phyloP scores from a whole-genome alignment of 495 filamentous ascomycete species.

The Talaromyces proteolyticus region DNA sequence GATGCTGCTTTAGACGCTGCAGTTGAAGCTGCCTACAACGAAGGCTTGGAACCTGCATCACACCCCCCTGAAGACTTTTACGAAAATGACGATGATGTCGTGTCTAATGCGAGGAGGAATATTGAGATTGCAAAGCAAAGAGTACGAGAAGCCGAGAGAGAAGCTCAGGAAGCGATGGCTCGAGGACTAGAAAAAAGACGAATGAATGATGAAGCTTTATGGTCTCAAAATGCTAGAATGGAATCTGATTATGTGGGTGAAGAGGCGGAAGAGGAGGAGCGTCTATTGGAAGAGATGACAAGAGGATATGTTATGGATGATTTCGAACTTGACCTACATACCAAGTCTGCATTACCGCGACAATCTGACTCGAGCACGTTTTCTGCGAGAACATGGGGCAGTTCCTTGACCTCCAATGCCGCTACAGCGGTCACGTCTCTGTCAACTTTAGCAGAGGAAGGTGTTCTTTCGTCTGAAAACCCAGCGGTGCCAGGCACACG shows the following conservation, averaged over 20 bases:
- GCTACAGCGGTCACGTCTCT: slow-evolving; percentile 67
- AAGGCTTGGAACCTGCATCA: slow-evolving; percentile 72
- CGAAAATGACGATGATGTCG: slow-evolving; percentile 33
- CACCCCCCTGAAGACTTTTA: slow-evolving; percentile 36
- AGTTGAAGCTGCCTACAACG: slow-evolving; percentile 92
- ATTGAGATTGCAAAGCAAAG: slow-evolving; percentile 75
- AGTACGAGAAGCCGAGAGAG: slow-evolving; percentile 70
- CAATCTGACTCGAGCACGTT: slow-evolving; percentile 85
- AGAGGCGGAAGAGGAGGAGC: slow-evolving; percentile 87
- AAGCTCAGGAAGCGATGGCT: slow-evolving; percentile 60
- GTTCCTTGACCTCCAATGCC: slow-evolving; percentile 73
- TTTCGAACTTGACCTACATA: slow-evolving; percentile 70
- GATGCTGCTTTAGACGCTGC: slow-evolving; percentile 93
- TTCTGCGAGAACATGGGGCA: slow-evolving; percentile 82
- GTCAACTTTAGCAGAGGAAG: slow-evolving; percentile 71
- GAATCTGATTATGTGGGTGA: slow-evolving; percentile 54
- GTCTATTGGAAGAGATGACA: slow-evolving; percentile 89
- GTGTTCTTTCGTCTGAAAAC: slow-evolving; percentile 22
- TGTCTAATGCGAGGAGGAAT: slow-evolving; percentile 57
- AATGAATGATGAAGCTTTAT: slow-evolving; percentile 23
- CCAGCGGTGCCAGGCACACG: slow-evolving; percentile 20
- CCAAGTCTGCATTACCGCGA: slow-evolving; percentile 72
- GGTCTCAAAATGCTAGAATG: slow-evolving; percentile 25
- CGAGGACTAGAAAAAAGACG: slow-evolving; percentile 35
- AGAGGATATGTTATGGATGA: slow-evolving; percentile 82